Evolutionary conservation across 345 rosid species (phyloP).

Genomic region (Salix koriyanagi): DNA sequence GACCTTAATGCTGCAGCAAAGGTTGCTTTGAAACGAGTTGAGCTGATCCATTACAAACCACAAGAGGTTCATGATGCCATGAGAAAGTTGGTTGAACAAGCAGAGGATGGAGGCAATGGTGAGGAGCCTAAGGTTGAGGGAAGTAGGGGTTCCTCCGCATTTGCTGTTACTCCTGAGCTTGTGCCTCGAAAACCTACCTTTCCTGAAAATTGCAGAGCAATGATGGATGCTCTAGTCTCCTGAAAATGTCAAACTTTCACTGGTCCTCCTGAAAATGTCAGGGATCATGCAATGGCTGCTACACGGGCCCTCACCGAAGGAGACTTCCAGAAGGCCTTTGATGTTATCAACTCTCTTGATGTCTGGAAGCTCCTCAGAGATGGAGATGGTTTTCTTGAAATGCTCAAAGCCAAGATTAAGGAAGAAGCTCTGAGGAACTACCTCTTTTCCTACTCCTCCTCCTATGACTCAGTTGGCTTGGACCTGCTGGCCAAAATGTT

Average conservation of each 20-base stretch:
- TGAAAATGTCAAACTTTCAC: slow-evolving; percentile 81
- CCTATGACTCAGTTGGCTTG: slow-evolving; percentile 58
- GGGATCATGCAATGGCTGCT: slow-evolving; percentile 89
- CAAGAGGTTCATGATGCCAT: slow-evolving; percentile 90
- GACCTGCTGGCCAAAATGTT: slow-evolving; percentile 74
- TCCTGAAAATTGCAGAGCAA: slow-evolving; percentile 72
- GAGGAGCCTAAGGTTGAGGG: too few species aligned
- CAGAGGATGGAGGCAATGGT: slow-evolving; percentile 43
- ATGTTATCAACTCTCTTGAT: slow-evolving; percentile 62
- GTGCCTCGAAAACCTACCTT: slow-evolving; percentile 82
- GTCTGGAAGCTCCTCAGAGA: slow-evolving; percentile 72
- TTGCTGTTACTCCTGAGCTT: too few species aligned
- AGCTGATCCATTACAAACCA: slow-evolving; percentile 82
- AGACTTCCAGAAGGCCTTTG: slow-evolving; percentile 61
- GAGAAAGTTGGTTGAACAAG: slow-evolving; percentile 77
- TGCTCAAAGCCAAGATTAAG: slow-evolving; percentile 73
- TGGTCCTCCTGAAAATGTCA: slow-evolving; percentile 79
- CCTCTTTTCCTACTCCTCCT: slow-evolving; percentile 59
- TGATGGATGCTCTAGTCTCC: slow-evolving; percentile 80
- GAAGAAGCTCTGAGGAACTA: slow-evolving; percentile 84
- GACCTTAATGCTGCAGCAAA: slow-evolving; percentile 74
- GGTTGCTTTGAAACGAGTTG: slow-evolving; percentile 71
- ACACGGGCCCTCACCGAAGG: slow-evolving; percentile 73
- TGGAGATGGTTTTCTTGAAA: slow-evolving; percentile 50
- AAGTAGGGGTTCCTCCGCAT: too few species aligned